Conservation (phyloP, 495 filamentous ascomycete species). For the Tuber calosporum region DNA sequence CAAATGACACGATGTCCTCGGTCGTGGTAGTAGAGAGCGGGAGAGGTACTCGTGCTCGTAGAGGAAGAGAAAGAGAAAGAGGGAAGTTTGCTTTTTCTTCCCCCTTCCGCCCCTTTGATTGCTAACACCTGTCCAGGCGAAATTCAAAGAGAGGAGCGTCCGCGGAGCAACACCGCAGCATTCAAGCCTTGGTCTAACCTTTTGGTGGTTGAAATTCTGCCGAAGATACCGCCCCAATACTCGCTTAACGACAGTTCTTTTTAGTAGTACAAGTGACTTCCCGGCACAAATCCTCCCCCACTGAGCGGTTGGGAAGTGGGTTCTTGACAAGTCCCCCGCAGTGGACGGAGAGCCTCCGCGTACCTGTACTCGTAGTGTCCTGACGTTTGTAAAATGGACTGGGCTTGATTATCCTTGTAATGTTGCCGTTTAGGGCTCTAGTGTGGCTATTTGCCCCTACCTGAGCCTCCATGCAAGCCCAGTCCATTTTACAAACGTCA, state of each 20-base stretch:
- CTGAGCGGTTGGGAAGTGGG: not conserved
- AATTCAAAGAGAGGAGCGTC: not conserved
- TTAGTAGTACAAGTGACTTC: not conserved
- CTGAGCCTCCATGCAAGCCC: too few relatives aligned
- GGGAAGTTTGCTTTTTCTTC: not conserved
- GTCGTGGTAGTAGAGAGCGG: not conserved
- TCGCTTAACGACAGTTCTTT: not conserved
- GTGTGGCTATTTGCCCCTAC: too few relatives aligned
- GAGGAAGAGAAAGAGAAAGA: not conserved
- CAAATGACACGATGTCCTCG: not conserved
- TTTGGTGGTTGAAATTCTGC: not conserved
- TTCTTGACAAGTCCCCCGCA: not conserved
- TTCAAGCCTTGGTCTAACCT: not conserved
- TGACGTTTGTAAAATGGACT: too few relatives aligned
- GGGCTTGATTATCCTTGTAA: too few relatives aligned
- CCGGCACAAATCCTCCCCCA: not conserved
- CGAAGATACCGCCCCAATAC: slow-evolving; percentile 1
- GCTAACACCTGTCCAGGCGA: not conserved
- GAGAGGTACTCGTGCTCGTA: too few relatives aligned
- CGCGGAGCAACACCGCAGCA: not conserved
- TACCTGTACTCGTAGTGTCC: too few relatives aligned
- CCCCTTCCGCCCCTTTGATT: not conserved
- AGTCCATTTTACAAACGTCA: too few relatives aligned
- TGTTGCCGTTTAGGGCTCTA: too few relatives aligned
- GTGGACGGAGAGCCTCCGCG: not conserved